Evolutionary conservation across 225 moss, liverwort and hornwort genomes (phyloP).

Genomic region (Physcomitrellopsis africana): DNA sequence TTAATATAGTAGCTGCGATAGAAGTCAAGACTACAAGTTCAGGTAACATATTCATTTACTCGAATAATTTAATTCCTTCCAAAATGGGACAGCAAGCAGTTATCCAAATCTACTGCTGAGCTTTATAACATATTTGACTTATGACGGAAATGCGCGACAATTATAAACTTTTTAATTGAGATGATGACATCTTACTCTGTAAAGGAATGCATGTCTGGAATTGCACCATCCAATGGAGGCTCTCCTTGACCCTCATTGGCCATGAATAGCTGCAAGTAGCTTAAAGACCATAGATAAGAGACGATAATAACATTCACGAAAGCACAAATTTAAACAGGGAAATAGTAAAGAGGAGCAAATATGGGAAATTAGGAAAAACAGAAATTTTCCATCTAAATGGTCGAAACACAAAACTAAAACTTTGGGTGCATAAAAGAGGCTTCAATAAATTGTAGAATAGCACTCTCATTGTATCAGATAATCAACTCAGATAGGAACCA

Average conservation of each 20-base stretch:
- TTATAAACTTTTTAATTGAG: background rate
- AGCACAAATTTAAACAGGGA: background rate
- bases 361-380: too few relatives aligned
- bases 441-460: conserved; percentile 2
- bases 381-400: background rate
- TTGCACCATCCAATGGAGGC: conserved; percentile 69
- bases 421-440: background rate
- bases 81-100: background rate
- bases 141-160: background rate
- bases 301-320: background rate
- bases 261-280: conserved; percentile 52
- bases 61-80: background rate
- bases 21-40: background rate
- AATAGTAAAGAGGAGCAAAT: too few relatives aligned
- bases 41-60: background rate
- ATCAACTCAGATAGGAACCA: background rate
- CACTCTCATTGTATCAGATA: background rate
- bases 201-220: conserved; percentile 79
- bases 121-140: too few relatives aligned
- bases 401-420: background rate
- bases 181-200: conserved; percentile 58
- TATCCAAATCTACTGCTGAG: background rate
- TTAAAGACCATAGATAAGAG: conserved; percentile 15
- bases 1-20: conserved; percentile 70
- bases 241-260: conserved; percentile 78